Evolutionary conservation across 306 rosid species (phyloP).

Genomic region (Vigna angularis): DNA sequence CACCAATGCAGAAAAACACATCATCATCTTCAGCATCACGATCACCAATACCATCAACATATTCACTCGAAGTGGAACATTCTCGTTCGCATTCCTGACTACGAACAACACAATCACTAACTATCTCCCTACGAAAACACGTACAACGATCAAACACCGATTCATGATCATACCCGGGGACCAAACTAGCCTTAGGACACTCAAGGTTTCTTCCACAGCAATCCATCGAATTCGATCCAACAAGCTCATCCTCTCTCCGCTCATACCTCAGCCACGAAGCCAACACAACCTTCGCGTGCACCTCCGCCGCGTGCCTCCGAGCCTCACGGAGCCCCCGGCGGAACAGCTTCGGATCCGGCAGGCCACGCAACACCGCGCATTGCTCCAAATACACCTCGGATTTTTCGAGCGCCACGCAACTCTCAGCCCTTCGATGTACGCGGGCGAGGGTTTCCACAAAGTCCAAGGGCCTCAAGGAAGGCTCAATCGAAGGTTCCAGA

Average conservation of each 20-base stretch:
- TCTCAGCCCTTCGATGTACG: neutral
- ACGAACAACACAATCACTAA: neutral
- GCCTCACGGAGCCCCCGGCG: neutral
- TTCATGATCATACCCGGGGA: conserved; percentile 9
- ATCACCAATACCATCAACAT: neutral
- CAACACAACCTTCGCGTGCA: neutral
- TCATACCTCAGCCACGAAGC: conserved; percentile 19
- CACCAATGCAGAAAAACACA: neutral
- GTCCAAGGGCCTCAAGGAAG: neutral
- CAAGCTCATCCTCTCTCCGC: conserved; percentile 1
- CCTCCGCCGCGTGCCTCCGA: conserved; percentile 4
- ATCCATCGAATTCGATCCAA: conserved; percentile 10
- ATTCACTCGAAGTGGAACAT: neutral
- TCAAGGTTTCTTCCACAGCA: conserved; percentile 16
- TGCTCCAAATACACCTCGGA: conserved; percentile 8
- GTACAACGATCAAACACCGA: conserved; percentile 12
- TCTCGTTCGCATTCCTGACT: neutral
- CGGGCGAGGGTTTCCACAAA: conserved; percentile 8
- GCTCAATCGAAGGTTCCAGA: conserved; percentile 11
- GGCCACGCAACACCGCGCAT: conserved; percentile 11
- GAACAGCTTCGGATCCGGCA: conserved; percentile 25
- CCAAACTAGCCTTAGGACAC: conserved; percentile 10
- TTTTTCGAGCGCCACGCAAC: neutral
- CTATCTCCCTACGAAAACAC: neutral
- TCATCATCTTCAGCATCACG: neutral